Evolutionary conservation across 2,329 filamentous ascomycete genomes (phyloP), one percentile per base, ranked within the genome.

Genomic region (Thelonectria rubi): DNA sequence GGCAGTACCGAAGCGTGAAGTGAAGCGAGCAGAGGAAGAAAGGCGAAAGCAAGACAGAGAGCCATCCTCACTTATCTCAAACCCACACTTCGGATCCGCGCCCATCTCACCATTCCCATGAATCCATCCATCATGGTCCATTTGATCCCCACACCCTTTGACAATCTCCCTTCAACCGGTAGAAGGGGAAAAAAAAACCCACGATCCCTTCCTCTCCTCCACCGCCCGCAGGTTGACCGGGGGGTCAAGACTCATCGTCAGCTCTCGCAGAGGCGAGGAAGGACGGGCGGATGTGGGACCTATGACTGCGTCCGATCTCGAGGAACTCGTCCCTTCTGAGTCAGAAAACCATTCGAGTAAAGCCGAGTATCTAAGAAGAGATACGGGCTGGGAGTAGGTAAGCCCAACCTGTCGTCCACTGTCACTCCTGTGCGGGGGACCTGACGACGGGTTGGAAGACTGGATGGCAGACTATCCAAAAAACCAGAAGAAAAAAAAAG

Each of bases 81-180:
- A 30, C 43, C 50, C 51, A 26, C 24, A 47, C 20, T 45, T 54
- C 51, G 40, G 52, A 18, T 43, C 46, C 46, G 47, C 48, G 18
- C 42, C 8, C 40, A 39, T 51, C 46, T 60, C 52, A 26, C 21
- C 47, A 21, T 26, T 49, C 34, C 17, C 40, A 43, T 20, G n/a
- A 40, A 15, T 40, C 40, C 12, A 21, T 21, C 30, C 55, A 47
- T 47, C 30, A 30, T 40, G 11, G 32, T 55, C 58, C 46, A 17
- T 46, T 34, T 20, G n/a, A 21, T 32, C 50, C n/a, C 58, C 58
- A 60, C 58, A 47, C 34, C 46, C 30, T 55, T 30, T 55, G 30
- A 43, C 39, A 60, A 60, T 50, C 52, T 60, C 58, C 58, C 32
- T 60, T 60, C 52, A 60, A 39, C 58, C 58, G 57, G 51, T 14